Evolutionary conservation across 23 red algal species (phyloP), one percentile per base, ranked within the genome.

Genomic region (Pyropia haitanensis): DNA sequence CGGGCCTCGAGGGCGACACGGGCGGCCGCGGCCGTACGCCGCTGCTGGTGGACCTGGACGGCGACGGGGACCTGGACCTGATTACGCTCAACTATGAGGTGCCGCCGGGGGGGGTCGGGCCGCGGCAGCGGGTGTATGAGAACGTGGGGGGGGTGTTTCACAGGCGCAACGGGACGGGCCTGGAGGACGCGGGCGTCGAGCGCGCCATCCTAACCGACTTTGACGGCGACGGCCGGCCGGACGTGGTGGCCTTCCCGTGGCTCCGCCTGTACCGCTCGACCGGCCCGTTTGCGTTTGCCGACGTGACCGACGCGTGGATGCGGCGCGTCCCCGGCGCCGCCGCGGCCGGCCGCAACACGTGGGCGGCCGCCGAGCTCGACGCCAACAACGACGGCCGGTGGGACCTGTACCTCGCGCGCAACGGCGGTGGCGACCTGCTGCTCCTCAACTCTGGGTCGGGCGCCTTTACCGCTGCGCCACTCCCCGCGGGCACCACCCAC

Each of bases 361-460:
- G 39, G 39, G 69, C 69, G 1, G 69, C 71, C 18, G 80, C 68
- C 5, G 80, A 75, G 39, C 39, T 85, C 3, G 80, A 85, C 58
- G 68, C 61, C 51, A 61, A 85, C 26, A 73, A 73, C 25, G 80
- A 85, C 24, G 80, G 80, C 16, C 27, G 52, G 34, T 67, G 68
- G 29, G 80, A 85, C 49, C 58, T 85, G 4, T 60, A 10, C 12
- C 24, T 60, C 3, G 57, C 57, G 5, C 4, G 39, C 5, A 46
- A 46, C 10, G 4, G 7, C 39, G 0, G 0, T 1, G 5, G 5
- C 2, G 39, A 46, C 39, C 5, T 46, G 39, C 29, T 79, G 25
- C 75, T 79, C 3, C 7, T 79, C 24, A 79, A 79, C 60, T 20
- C 56, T 0, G 75, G 60, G 1, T 15, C 49, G 19, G 58, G 32